Evolutionary conservation across 768 basidiomycete species (phyloP), one percentile per base, ranked within the genome.

Genomic region (Hysterangium stoloniferum): DNA sequence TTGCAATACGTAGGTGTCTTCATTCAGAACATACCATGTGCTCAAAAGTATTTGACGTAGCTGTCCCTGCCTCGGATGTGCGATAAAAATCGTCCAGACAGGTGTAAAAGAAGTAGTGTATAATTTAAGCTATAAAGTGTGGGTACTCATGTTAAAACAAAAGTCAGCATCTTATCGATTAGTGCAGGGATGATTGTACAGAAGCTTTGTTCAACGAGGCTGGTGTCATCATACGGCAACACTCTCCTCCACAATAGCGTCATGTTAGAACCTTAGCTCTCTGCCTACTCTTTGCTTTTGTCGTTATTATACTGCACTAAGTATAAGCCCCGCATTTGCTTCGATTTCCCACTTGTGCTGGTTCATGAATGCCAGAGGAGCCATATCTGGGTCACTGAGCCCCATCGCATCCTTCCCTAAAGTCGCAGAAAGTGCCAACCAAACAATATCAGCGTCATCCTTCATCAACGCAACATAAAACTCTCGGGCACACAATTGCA

Each of bases 1-100:
- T 64, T 99, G 96, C 76, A 99, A 99, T 61, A 99, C 96, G 93
- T 97, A 53, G 57, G 87, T 66, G 38, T 28, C 29, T 28, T 3
- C 42, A 54, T 25, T 52, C 19, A 22, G 17, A 24, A 24, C 27
- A 40, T 15, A 11, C 8, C 29, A 43, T 36, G 51, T 35, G 27
- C 42, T 46, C 24, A 33, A 27, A 52, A 48, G 42, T 1, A 27
- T 35, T 41, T 20, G 34, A 32, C 35, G 15, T 61, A 98, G 94
- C n/a, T 99, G 96, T 59, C 96, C 96, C 0, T 99, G 96, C 63
- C 71, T 98, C n/a, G 82, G 78, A 56, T 99, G 96, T 62, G 91
- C 94, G 0, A 82, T 97, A 67, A 98, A 98, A 65, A 97, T 98
- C 57, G 93, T 97, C 24, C 95, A 99, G 62, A 86, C 83, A 19